Percentiles rank a stretch among this genome's conserved stretches.
Conservation (phyloP, 495 filamentous ascomycete species). For the Aspergillus mulundensis region DNA sequence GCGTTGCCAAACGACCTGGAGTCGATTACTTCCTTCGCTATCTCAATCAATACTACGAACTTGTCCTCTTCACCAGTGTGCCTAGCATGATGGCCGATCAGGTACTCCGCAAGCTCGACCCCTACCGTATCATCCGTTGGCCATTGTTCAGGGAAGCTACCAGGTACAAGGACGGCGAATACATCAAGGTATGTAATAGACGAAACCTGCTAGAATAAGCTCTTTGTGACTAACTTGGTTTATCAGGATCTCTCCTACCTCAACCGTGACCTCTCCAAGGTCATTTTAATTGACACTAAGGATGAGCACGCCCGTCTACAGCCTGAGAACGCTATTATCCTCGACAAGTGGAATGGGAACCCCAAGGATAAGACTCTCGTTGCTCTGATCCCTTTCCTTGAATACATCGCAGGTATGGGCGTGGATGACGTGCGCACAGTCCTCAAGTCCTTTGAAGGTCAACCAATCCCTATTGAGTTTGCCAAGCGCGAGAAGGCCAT, state of each 20-base stretch:
- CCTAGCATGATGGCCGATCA: conserved; percentile 79
- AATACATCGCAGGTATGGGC: conserved; percentile 93
- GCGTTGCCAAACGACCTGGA: conserved; percentile 90
- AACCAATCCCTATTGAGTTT: conserved; percentile 82
- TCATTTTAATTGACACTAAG: conserved; percentile 87
- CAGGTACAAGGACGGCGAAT: conserved; percentile 88
- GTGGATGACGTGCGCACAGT: conserved; percentile 78
- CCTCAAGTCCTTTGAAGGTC: conserved; percentile 82
- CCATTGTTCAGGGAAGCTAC: conserved; percentile 93
- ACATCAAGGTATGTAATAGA: conserved; percentile 72
- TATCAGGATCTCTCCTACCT: conserved; percentile 86
- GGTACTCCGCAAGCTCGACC: conserved; percentile 87
- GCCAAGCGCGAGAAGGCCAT: conserved; percentile 80
- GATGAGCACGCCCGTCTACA: conserved; percentile 74
- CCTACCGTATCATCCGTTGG: conserved; percentile 94
- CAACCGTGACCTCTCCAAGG: conserved; percentile 90
- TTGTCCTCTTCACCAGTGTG: conserved; percentile 89
- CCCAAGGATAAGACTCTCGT: conserved; percentile 79
- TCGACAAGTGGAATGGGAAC: conserved; percentile 85
- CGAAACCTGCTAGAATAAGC: neutral
- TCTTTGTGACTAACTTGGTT: neutral
- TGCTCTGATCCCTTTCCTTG: conserved; percentile 86
- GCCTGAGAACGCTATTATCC: conserved; percentile 88
- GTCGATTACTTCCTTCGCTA: conserved; percentile 97
- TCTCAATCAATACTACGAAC: conserved; percentile 93